Conservation (phyloP, 2,329 filamentous ascomycete species). For the Aureobasidium mangrovei region DNA sequence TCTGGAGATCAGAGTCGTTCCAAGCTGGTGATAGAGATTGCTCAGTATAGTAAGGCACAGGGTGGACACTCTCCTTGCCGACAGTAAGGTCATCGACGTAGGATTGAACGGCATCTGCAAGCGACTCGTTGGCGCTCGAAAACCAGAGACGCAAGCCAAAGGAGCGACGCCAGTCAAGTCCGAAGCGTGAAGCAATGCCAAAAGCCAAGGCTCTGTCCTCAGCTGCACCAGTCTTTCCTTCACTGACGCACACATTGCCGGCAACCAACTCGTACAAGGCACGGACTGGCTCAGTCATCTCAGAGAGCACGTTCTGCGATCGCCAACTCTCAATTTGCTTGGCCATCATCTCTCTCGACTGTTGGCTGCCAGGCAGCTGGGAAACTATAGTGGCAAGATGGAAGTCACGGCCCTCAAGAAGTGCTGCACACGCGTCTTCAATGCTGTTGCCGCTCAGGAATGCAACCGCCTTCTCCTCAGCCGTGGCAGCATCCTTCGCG, state of each 20-base stretch:
- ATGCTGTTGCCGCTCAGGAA: conserved; percentile 71
- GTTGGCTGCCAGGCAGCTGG: conserved; percentile 66
- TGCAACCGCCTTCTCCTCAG: conserved; percentile 77
- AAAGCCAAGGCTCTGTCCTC: conserved; percentile 79
- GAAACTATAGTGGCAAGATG: conserved; percentile 78
- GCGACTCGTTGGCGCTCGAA: conserved; percentile 55
- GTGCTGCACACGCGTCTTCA: conserved; percentile 69
- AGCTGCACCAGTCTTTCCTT: conserved; percentile 62
- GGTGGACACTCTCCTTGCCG: conserved; percentile 59
- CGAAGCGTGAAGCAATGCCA: conserved; percentile 72
- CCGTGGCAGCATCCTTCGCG: conserved; percentile 50
- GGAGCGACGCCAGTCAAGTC: conserved; percentile 84
- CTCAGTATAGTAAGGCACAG: conserved; percentile 62
- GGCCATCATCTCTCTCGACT: conserved; percentile 63
- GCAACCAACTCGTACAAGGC: conserved; percentile 83
- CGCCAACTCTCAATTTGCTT: conserved; percentile 80
- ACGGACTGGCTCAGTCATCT: conserved; percentile 75
- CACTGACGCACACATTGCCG: conserved; percentile 76
- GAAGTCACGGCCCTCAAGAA: conserved; percentile 68
- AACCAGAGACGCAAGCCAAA: conserved; percentile 93
- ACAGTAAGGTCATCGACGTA: conserved; percentile 67
- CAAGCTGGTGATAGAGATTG: conserved; percentile 51
- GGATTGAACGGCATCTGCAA: conserved; percentile 62
- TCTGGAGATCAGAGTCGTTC: conserved; percentile 49
- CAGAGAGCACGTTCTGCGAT: conserved; percentile 71